Evolutionary conservation across 371 early-diverging fungal genomes (phyloP).

Genomic region (Smittium mucronatum): DNA sequence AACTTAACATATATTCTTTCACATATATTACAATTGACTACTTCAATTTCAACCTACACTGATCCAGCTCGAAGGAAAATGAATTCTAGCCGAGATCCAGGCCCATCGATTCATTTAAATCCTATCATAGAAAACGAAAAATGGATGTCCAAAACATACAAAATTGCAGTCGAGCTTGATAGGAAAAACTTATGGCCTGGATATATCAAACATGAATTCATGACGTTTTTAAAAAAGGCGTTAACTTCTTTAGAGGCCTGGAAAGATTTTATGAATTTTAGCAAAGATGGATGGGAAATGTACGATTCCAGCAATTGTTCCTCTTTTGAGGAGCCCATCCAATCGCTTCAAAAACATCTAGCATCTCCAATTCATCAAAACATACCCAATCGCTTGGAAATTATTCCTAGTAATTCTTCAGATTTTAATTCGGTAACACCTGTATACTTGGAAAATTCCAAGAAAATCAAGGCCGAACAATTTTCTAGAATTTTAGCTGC

Average conservation of each 20-base stretch:
- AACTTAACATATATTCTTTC: too few relatives aligned
- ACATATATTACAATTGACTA: too few relatives aligned
- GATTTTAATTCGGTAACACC: neutral
- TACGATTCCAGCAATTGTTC: neutral
- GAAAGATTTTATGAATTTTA: constrained; percentile 20
- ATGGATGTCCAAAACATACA: constrained; percentile 26
- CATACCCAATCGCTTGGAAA: neutral
- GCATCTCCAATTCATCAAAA: neutral
- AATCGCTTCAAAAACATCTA: neutral
- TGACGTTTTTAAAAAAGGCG: constrained; percentile 20
- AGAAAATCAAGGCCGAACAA: constrained; percentile 19
- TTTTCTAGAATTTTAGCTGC: constrained; percentile 30
- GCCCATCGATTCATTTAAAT: too few relatives aligned
- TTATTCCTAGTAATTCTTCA: neutral
- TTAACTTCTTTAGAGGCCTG: constrained; percentile 25
- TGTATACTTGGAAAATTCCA: constrained; percentile 16
- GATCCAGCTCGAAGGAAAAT: too few relatives aligned
- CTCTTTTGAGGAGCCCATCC: neutral
- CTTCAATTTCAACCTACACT: too few relatives aligned
- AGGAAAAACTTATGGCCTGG: constrained; percentile 24
- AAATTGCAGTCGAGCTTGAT: constrained; percentile 24
- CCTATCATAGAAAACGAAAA: too few relatives aligned
- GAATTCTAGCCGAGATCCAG: too few relatives aligned
- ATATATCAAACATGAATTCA: constrained; percentile 18
- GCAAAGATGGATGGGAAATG: constrained; percentile 11